Base-by-base conservation (phyloP, 345 rosid genomes). In the Eucalyptus fibrosa region DNA sequence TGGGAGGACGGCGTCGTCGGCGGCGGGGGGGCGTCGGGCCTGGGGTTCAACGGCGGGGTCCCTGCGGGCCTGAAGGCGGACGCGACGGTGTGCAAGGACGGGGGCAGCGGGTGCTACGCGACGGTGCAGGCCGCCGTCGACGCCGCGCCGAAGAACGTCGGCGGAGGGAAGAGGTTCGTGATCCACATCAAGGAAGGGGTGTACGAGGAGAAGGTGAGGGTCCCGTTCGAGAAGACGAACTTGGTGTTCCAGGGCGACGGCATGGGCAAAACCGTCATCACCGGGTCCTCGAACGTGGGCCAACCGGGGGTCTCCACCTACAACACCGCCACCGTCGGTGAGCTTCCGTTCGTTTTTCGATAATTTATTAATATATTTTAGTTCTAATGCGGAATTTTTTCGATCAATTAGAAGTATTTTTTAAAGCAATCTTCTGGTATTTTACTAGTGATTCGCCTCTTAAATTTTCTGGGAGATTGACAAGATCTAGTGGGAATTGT, bases 111-210 rank as follows among this genome's bases (percentile, higher is more conserved):
- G 17, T 92, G 95, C 42, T 94, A 92, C 81, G 89, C 82, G 80
- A 91, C 91, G 89, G 90, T 94, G 69, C 93, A 92, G 90, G 93
- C 90, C 44, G 95, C 94, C 21, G 95, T 94, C 3, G 90, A 94
- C 32, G 92, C 92, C 53, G 95, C 94, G 55, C 95, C 95, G 50
- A 86, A 90, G 65, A 93, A 94, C 16, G 44, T 21, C 67, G 69
- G 65, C 6, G 24, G 30, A 24, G 47, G 28, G 2, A n/a, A 49
- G n/a, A 87, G 72, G 90, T 94, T 91, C 47, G 95, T 93, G 92
- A 91, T 94, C 17, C 90, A 81, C 45, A 94, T 93, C 26, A 93
- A 62, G 87, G 92, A 87, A 32, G 95, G 95, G 50, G 89, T 93
- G 10, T 94, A 94, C 8, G 89, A 92, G 47, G 95, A 94, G 89